phyloP scores from a whole-genome alignment of 2,329 filamentous ascomycete species.

The Colletotrichum sp. region DNA sequence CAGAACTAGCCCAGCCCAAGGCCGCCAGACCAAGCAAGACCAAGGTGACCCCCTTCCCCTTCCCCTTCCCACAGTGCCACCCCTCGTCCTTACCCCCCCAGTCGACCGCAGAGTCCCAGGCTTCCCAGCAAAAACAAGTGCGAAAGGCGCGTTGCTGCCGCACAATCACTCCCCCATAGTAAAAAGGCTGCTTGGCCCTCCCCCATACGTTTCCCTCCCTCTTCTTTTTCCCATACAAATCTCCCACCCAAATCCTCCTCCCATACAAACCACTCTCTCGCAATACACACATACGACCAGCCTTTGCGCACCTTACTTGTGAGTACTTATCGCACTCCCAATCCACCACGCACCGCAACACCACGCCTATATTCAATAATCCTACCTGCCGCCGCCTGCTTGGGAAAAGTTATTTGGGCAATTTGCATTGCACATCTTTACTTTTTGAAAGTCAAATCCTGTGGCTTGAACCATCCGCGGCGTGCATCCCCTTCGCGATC shows the following conservation, averaged over 20 bases:
- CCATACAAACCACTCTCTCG: conserved; percentile 53
- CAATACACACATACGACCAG: conserved; percentile 46
- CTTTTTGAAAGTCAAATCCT: background rate
- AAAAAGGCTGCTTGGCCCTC: conserved; percentile 64
- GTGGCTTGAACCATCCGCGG: background rate
- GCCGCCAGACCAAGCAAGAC: background rate
- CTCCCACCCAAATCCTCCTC: conserved; percentile 56
- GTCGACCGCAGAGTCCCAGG: conserved; percentile 10
- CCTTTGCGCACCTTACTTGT: conserved; percentile 35
- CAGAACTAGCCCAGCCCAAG: background rate
- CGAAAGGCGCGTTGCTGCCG: conserved; percentile 40
- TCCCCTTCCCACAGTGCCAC: conserved; percentile 28
- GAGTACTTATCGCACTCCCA: conserved; percentile 52
- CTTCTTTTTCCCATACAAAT: conserved; percentile 67
- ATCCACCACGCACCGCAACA: conserved; percentile 35
- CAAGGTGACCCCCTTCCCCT: background rate
- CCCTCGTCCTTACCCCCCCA: conserved; percentile 25
- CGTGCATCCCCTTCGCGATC: conserved; percentile 12
- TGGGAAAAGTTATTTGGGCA: background rate
- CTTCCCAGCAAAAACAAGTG: conserved; percentile 29
- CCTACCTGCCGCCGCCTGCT: background rate
- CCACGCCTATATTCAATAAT: conserved; percentile 30
- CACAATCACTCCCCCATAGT: conserved; percentile 69
- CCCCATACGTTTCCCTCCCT: conserved; percentile 60
- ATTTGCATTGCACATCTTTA: background rate